phyloP scores from a whole-genome alignment of 768 basidiomycete genomes.

The Suillus plorans region DNA sequence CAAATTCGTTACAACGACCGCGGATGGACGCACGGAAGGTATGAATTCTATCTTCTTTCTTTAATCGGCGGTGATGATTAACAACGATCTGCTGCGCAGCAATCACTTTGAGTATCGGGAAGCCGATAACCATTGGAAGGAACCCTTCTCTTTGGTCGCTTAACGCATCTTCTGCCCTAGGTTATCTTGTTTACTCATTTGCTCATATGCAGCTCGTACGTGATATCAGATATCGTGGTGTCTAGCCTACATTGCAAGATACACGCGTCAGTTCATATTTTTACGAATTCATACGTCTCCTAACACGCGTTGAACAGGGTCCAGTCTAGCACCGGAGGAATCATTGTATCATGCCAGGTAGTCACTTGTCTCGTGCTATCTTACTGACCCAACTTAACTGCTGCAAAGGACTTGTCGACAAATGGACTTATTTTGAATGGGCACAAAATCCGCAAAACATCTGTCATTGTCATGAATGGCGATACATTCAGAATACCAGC shows the following conservation, averaged over 20 bases:
- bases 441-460: conserved; percentile 62
- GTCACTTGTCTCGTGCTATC: background rate
- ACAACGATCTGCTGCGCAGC: conserved; percentile 36
- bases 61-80: background rate
- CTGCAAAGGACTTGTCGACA: conserved; percentile 69
- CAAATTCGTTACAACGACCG: conserved; percentile 60
- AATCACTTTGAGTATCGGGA: conserved; percentile 57
- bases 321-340: conserved; percentile 64
- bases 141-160: conserved; percentile 65
- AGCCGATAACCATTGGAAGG: conserved; percentile 68
- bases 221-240: conserved; percentile 59
- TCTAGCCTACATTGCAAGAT: conserved; percentile 76
- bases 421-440: conserved; percentile 76
- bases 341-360: conserved; percentile 81
- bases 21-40: conserved; percentile 71
- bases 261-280: conserved; percentile 59
- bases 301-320: conserved; percentile 43
- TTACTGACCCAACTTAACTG: background rate
- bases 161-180: background rate
- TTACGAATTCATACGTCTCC: background rate
- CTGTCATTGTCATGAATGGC: conserved; percentile 75
- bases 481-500: conserved; percentile 68
- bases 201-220: conserved; percentile 46
- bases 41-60: background rate
- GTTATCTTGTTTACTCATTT: conserved; percentile 2